Evolutionary conservation across 192 early-diverging fungal genomes (phyloP), one percentile per base, ranked within the genome.

Genomic region (Tieghemiomyces parasiticus): DNA sequence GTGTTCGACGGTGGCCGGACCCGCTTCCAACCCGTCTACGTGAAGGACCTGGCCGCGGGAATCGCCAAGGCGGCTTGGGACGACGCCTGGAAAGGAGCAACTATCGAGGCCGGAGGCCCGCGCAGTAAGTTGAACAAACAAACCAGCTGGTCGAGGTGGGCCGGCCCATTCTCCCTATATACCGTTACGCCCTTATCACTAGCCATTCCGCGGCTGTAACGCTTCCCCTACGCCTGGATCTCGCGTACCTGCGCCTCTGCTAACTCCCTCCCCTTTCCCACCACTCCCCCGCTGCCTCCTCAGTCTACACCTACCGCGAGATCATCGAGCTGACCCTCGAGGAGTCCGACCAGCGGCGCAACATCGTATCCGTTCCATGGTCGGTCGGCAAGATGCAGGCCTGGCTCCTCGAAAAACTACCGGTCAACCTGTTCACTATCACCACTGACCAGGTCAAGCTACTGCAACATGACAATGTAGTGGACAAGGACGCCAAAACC

Each of bases 11-110:
- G 67, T 16, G 67, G 67, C 9, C 51, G 20, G 9, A 68, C 67
- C 31, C 54, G 52, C 35, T 68, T 67, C 46, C 67, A 68, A 50
- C 67, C 67, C 31, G 60, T 68, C n/a, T 63, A 68, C 44, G 67
- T 68, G 9, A 59, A 61, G 44, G 67, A 68, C 58, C 30, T 68
- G 24, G 67, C 67, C 10, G 46, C 16, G 24, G 67, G 60, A 0
- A 54, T 68, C 38, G 10, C 12, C 34, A 45, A 52, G 44, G 32
- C 38, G 14, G 34, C 30, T 19, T 44, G 22, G 9, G 46, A 59
- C 34, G 29, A 30, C 22, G 58, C 44, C 12, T 60, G 38, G 42
- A 47, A 63, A 28, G 65, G 49, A 16, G 46, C 48, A 45, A 69
- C 35, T 0, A 63, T 68, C 29, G 67, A 68, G 51, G 24, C 49